These are phyloP conservation scores for Saccharum officinarum DNA, from an alignment of 176 grass and related monocot genomes.

Conservation along the genomic window DNA sequence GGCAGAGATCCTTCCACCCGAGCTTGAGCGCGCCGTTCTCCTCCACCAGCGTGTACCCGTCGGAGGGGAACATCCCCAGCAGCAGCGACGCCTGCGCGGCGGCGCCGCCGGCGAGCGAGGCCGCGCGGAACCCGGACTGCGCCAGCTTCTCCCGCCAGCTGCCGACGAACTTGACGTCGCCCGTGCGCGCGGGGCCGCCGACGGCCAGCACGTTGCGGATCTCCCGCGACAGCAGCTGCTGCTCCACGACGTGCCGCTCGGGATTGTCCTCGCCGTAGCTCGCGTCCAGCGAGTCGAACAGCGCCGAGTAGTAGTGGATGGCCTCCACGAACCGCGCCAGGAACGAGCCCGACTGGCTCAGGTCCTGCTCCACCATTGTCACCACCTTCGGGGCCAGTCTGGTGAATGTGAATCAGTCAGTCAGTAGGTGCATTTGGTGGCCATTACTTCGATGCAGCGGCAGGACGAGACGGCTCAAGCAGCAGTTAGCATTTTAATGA, in stretches of 20 bases:
- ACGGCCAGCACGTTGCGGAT: conserved; percentile 96
- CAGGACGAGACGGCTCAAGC: no score
- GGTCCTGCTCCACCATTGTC: conserved; percentile 98
- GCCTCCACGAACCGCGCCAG: conserved; percentile 91
- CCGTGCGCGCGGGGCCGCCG: conserved; percentile 74
- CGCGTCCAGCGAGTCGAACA: conserved; percentile 94
- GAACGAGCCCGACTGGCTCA: conserved; percentile 90
- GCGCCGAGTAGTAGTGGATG: conserved; percentile 97
- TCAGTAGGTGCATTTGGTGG: no score
- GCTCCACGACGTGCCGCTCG: conserved; percentile 91
- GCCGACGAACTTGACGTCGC: conserved; percentile 63
- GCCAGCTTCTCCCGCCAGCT: conserved; percentile 88
- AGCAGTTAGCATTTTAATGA: not conserved
- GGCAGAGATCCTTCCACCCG: conserved; percentile 97
- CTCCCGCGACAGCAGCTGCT: conserved; percentile 89
- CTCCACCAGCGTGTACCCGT: conserved; percentile 90
- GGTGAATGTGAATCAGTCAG: conserved; percentile 20
- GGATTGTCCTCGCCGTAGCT: conserved; percentile 92
- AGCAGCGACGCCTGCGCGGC: conserved; percentile 72
- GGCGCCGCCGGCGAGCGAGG: conserved; percentile 79
- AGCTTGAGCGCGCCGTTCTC: conserved; percentile 87
- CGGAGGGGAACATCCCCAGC: conserved; percentile 92
- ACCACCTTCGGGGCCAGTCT: conserved; percentile 93
- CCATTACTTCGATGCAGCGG: no score
- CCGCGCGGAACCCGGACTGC: conserved; percentile 67